Base-by-base conservation (phyloP, 768 basidiomycete genomes). In the Termitomyces sp. region DNA sequence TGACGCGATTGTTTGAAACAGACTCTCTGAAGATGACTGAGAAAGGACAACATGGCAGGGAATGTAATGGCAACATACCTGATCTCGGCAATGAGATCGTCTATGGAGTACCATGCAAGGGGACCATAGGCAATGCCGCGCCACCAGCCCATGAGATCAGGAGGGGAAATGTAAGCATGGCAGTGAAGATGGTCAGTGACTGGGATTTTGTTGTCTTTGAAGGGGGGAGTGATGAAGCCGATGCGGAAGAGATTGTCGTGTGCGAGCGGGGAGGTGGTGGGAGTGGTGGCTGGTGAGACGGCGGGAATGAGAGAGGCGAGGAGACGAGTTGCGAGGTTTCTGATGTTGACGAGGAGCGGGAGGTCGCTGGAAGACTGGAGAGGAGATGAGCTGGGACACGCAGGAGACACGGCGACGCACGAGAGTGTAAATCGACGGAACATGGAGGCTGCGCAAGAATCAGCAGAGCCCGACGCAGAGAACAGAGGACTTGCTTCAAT, bases 21-120 rank as follows among this genome's bases (percentile, higher is more conserved):
- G 83, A 80, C 70, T 93, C 90, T 47, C 91, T 92, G 71, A 40
- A 48, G 44, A 48, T 28, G 54, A 34, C 0, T 40, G 55, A 59
- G 53, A 40, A 51, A 47, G 35, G 25, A n/a, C n/a, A 10, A 45
- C 16, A 32, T 37, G 45, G 59, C 23, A 35, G 47, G 48, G 28
- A 56, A 12, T 34, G 34, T 6, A 19, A n/a, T n/a, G n/a, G n/a
- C 14, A 21, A 14, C 2, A 46, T 61, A 90, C 89, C 89, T 76
- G 63, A 91, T 91, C 68, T 91, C 88, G 19, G 89, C 89, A 63
- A 91, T 86, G 46, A 91, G 73, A 70, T 90, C 88, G 57, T 90
- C 86, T 48, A 90, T 79, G 37, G 79, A 72, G 66, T 89, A 90
- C 88, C 89, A 90, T 1, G 85, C 86, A 37, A 90, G 56, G 7